These are phyloP conservation scores for Colletotrichum eremochloae DNA, from an alignment of 2,329 filamentous ascomycete species.

Conservation along the genomic window DNA sequence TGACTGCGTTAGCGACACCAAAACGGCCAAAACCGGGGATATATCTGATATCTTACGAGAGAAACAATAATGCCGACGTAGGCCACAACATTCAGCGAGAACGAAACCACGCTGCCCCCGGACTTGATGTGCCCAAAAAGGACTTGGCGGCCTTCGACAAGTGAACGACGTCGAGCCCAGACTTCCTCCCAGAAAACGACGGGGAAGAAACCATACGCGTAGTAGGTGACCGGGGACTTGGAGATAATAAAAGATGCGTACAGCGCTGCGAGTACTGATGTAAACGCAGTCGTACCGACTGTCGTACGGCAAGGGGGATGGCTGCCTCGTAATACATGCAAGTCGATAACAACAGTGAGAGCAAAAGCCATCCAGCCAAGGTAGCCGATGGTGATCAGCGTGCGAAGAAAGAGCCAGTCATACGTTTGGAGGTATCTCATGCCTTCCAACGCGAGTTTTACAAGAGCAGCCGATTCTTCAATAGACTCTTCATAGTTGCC, in stretches of 20 bases:
- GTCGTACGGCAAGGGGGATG: constrained; percentile 73
- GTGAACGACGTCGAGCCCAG: constrained; percentile 79
- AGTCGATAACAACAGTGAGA: constrained; percentile 86
- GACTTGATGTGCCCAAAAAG: constrained; percentile 79
- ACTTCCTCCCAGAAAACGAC: constrained; percentile 98
- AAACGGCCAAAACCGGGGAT: background rate
- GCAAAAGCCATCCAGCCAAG: constrained; percentile 96
- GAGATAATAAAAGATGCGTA: constrained; percentile 86
- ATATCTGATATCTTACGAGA: constrained; percentile 69
- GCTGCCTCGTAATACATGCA: constrained; percentile 84
- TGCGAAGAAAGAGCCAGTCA: constrained; percentile 95
- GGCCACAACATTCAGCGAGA: constrained; percentile 73
- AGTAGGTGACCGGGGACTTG: constrained; percentile 85
- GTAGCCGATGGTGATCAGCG: constrained; percentile 90
- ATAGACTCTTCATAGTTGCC: constrained; percentile 83
- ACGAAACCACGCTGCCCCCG: constrained; percentile 66
- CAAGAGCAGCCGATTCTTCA: constrained; percentile 79
- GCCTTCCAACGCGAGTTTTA: constrained; percentile 83
- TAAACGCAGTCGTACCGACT: constrained; percentile 75
- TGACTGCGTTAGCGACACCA: constrained; percentile 41
- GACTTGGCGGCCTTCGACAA: constrained; percentile 74
- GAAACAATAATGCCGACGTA: constrained; percentile 85
- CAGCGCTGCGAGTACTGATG: constrained; percentile 79
- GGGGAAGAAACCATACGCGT: constrained; percentile 91
- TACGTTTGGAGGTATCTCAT: constrained; percentile 97